phyloP scores from a whole-genome alignment of 441 rosid species.

The Syzygium syzygioides region DNA sequence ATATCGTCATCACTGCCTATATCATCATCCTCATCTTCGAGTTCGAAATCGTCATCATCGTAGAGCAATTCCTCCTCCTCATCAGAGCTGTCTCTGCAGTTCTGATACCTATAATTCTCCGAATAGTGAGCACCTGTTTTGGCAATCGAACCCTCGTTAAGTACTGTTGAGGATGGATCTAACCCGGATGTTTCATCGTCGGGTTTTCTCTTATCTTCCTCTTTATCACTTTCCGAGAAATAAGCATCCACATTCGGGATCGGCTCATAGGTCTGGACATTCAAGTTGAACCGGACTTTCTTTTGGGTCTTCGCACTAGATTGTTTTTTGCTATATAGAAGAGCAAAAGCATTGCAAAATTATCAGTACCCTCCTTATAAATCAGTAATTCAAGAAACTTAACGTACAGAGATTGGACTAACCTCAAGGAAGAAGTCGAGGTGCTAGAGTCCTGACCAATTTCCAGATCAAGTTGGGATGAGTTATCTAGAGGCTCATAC shows the following conservation, averaged over 20 bases:
- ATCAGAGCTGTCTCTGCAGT: conserved; percentile 40
- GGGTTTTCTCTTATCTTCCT: conserved; percentile 11
- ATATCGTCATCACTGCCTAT: not conserved
- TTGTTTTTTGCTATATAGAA: conserved; percentile 9
- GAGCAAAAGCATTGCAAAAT: not conserved
- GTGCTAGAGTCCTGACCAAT: conserved; percentile 11
- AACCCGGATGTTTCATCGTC: conserved; percentile 3
- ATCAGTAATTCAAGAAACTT: not conserved
- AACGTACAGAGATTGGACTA: not conserved
- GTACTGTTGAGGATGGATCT: not conserved
- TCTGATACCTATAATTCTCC: conserved; percentile 45
- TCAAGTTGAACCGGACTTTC: conserved; percentile 59
- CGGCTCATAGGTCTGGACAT: conserved; percentile 59
- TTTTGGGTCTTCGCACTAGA: conserved; percentile 30
- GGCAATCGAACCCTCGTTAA: conserved; percentile 9
- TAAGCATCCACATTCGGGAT: conserved; percentile 18
- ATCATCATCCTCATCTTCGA: conserved; percentile 29
- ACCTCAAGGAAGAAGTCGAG: conserved; percentile 37
- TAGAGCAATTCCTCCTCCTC: conserved; percentile 41
- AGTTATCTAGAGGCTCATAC: conserved; percentile 61
- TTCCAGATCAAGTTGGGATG: conserved; percentile 19
- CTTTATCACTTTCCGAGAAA: conserved; percentile 21
- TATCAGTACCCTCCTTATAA: not conserved
- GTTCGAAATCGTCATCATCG: conserved; percentile 54
- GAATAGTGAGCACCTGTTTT: conserved; percentile 14